Percentiles rank a stretch among this genome's conserved stretches.
These are phyloP conservation scores for Fennellomyces sp. DNA, from an alignment of 371 early-diverging fungal genomes.

Conservation along the genomic window DNA sequence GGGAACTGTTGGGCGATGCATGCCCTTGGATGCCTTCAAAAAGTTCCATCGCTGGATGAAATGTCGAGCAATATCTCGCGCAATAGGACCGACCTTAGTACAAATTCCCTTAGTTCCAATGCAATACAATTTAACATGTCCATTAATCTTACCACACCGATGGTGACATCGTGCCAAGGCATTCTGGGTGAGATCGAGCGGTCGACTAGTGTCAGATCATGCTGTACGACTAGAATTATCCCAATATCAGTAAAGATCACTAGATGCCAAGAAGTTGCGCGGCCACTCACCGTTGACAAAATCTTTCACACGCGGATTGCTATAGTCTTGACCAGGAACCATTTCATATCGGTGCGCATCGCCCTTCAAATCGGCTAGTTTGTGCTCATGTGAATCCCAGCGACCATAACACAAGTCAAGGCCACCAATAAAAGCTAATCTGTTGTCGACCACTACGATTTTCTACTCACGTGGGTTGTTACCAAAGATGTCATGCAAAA, in stretches of 20 bases:
- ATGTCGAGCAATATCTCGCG: constrained; percentile 84
- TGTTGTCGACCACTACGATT: constrained; percentile 71
- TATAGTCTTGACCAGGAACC: constrained; percentile 90
- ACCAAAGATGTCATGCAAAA: not conserved
- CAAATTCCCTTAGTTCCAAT: too few species aligned
- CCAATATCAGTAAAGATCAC: not conserved
- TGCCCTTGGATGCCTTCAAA: constrained; percentile 70
- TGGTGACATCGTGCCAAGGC: constrained; percentile 96
- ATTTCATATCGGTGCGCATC: constrained; percentile 43
- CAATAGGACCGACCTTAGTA: constrained; percentile 75
- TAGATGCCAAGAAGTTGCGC: not conserved
- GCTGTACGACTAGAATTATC: constrained; percentile 53
- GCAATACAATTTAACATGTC: not conserved
- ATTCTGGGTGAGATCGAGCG: constrained; percentile 71
- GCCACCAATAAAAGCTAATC: constrained; percentile 78
- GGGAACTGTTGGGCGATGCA: constrained; percentile 64
- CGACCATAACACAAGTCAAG: constrained; percentile 82
- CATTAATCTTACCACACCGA: constrained; percentile 64
- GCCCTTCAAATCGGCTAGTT: constrained; percentile 70
- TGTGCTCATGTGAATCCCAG: constrained; percentile 85
- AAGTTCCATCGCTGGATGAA: constrained; percentile 95
- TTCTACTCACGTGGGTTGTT: constrained; percentile 45
- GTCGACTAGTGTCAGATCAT: constrained; percentile 58
- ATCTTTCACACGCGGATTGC: constrained; percentile 89
- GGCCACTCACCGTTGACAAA: constrained; percentile 67